Conservation (phyloP, 1,139 yeast genomes). For the Blastobotrys ciferrii region DNA sequence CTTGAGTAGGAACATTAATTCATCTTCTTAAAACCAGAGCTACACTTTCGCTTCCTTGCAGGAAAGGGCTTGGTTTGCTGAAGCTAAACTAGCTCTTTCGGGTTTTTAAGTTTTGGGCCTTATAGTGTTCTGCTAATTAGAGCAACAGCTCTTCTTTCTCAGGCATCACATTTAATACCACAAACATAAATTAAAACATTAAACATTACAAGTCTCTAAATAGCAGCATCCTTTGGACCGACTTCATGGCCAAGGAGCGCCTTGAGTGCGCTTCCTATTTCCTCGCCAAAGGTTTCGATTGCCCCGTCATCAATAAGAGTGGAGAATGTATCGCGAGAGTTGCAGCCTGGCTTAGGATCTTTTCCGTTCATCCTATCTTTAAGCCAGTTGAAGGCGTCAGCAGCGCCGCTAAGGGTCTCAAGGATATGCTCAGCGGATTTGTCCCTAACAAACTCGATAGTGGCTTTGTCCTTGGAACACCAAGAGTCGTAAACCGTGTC, state of each 20-base stretch:
- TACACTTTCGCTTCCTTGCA: too few relatives aligned
- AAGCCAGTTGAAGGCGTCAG: conserved; percentile 11
- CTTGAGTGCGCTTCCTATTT: not conserved
- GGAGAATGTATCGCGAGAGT: not conserved
- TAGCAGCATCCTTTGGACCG: not conserved
- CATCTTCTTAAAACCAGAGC: too few relatives aligned
- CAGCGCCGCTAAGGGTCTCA: conserved; percentile 9
- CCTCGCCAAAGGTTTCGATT: not conserved
- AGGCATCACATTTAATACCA: too few relatives aligned
- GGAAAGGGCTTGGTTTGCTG: too few relatives aligned
- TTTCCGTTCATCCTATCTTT: conserved; percentile 8
- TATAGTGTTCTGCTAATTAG: too few relatives aligned
- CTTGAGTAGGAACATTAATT: too few relatives aligned
- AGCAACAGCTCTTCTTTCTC: too few relatives aligned
- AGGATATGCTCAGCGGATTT: conserved; percentile 17
- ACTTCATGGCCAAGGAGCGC: not conserved
- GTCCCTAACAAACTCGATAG: conserved; percentile 25
- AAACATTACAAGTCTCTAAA: too few relatives aligned
- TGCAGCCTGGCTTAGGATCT: conserved; percentile 2
- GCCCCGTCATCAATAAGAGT: conserved; percentile 2
- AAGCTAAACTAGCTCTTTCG: too few relatives aligned
- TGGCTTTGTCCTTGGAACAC: conserved; percentile 30
- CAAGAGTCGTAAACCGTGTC: conserved; percentile 24
- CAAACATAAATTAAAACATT: too few relatives aligned
- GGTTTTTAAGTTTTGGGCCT: too few relatives aligned